phyloP scores from a whole-genome alignment of 1,139 yeast species.

The Casaregolazyma lundiana region DNA sequence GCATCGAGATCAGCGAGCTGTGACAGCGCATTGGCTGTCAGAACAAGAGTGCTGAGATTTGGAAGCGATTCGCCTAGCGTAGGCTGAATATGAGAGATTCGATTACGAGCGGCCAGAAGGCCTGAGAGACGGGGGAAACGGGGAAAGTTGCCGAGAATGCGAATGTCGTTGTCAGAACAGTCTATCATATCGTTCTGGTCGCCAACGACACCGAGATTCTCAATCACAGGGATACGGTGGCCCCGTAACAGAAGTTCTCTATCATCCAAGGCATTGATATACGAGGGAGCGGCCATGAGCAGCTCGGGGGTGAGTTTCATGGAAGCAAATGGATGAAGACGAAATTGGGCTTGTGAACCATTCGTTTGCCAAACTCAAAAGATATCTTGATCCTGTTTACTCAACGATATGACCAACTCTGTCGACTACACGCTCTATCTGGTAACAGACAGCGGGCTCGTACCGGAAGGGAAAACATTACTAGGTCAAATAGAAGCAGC shows the following conservation, averaged over 20 bases:
- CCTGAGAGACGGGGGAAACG: slow-evolving; percentile 42
- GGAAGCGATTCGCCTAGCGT: slow-evolving; percentile 39
- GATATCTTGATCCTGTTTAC: too few relatives aligned
- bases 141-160: slow-evolving; percentile 52
- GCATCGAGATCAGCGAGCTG: slow-evolving; percentile 40
- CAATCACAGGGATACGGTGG: slow-evolving; percentile 38
- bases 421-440: slow-evolving; percentile 66
- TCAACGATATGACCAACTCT: not conserved
- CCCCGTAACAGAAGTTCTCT: slow-evolving; percentile 43
- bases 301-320: slow-evolving; percentile 55
- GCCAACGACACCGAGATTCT: slow-evolving; percentile 40
- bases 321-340: not conserved
- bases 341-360: not conserved
- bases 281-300: slow-evolving; percentile 47
- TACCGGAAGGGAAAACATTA: slow-evolving; percentile 61
- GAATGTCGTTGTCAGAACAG: slow-evolving; percentile 60
- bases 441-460: slow-evolving; percentile 77
- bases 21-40: slow-evolving; percentile 49
- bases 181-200: slow-evolving; percentile 56
- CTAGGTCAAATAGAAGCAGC: slow-evolving; percentile 49
- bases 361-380: not conserved
- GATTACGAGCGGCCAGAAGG: slow-evolving; percentile 56
- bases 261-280: slow-evolving; percentile 43
- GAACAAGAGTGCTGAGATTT: slow-evolving; percentile 45
- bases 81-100: slow-evolving; percentile 42